Base-by-base conservation (phyloP, 2,329 filamentous ascomycete genomes). In the Cercospora beticola region DNA sequence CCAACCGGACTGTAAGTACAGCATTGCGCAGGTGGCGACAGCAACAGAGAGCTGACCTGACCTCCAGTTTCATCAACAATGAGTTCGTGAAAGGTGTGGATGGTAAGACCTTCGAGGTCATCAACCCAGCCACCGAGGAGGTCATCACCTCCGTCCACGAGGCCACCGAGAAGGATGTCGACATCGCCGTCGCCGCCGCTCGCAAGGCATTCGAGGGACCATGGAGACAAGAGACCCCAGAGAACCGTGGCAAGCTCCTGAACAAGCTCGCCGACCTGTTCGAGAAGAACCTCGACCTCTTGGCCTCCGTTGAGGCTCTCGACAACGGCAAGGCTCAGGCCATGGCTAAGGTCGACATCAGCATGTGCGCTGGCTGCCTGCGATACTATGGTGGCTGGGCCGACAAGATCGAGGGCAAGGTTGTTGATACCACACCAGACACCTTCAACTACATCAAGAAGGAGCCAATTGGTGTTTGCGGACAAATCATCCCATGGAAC, bases 321-420 rank as follows among this genome's bases (percentile, higher is more conserved):
- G 93, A 96, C 85, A 93, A 96, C 78, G 94, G 91, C 80, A 95
- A 95, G 87, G 89, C 91, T 71, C 87, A 93, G 79, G 85, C 78
- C 77, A 88, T 92, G 86, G 90, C 92, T 75, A 90, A 88, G 78
- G 90, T 88, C 72, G 93, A 97, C 78, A 86, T 97, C 52, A 83
- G 80, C 65, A 86, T 87, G 74, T 89, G 89, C 68, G 84, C 87
- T 72, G 89, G 86, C 77, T 90, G 87, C 82, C 81, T 97, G 77
- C 89, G 93, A 81, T 97, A 94, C 84, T 95, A 94, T 76, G 93
- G 87, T 77, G 93, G 93, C 70, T 97, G 91, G 89, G 92, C 93
- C 76, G 93, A 97, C 86, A 97, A 97, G 89, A 90, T 95, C 73
- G 86, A 89, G 81, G 93, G 93, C 81, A 93, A 94, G 85, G 92